These are phyloP conservation scores for Stipa capillata DNA, from an alignment of 176 grass and related monocot genomes.

Conservation along the genomic window DNA sequence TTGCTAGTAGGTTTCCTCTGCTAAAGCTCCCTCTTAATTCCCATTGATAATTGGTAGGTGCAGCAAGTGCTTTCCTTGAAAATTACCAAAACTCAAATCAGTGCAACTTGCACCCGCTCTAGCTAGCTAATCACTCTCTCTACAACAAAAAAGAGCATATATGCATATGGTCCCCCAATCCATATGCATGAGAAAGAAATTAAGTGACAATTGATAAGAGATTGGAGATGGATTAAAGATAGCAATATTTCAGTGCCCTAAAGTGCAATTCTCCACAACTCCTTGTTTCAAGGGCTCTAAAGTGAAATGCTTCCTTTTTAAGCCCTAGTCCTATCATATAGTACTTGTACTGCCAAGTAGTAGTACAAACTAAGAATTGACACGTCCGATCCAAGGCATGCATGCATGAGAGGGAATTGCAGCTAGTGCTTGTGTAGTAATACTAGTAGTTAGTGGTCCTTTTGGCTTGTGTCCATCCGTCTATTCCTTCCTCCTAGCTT, in stretches of 20 bases:
- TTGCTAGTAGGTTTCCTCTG: background rate
- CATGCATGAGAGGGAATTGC: slow-evolving; percentile 22
- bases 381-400: slow-evolving; percentile 12
- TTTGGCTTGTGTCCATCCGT: slow-evolving; percentile 22
- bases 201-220: background rate
- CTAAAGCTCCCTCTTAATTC: slow-evolving; percentile 10
- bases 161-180: slow-evolving; percentile 17
- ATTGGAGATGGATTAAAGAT: background rate
- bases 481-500: slow-evolving; percentile 19
- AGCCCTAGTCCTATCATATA: background rate
- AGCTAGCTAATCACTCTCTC: background rate
- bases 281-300: slow-evolving; percentile 18
- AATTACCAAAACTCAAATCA: background rate
- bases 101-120: background rate
- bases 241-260: background rate
- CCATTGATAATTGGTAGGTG: slow-evolving; percentile 16
- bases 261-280: slow-evolving; percentile 7
- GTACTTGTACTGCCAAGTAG: background rate
- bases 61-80: background rate
- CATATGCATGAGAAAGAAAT: slow-evolving; percentile 16
- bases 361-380: background rate
- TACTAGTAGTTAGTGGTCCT: slow-evolving; percentile 3
- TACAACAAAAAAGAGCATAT: background rate
- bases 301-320: slow-evolving; percentile 5
- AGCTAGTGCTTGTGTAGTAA: background rate